Conservation (phyloP, 2,329 filamentous ascomycete genomes). For the Fusarium poae region DNA sequence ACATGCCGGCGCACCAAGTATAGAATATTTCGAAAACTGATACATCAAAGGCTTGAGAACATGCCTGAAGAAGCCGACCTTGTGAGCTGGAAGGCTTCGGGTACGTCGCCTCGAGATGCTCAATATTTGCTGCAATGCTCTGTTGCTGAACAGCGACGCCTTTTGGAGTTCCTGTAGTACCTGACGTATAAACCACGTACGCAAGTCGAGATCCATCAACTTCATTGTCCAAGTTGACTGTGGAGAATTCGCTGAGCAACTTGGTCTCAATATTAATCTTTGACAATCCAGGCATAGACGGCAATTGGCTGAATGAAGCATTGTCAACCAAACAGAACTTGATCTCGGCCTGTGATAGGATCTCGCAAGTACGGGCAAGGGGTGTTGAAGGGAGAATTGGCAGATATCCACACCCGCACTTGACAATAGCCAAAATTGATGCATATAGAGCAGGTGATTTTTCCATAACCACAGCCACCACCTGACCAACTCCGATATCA, state of each 20-base stretch:
- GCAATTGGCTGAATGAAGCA: slow-evolving; percentile 34
- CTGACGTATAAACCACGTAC: slow-evolving; percentile 87
- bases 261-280: slow-evolving; percentile 54
- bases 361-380: slow-evolving; percentile 67
- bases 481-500: slow-evolving; percentile 63
- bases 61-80: slow-evolving; percentile 81
- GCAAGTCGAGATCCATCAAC: slow-evolving; percentile 67
- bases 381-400: slow-evolving; percentile 82
- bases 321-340: slow-evolving; percentile 59
- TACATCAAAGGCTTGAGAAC: slow-evolving; percentile 87
- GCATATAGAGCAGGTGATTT: slow-evolving; percentile 81
- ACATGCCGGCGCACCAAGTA: slow-evolving; percentile 82
- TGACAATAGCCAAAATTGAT: slow-evolving; percentile 79
- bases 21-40: slow-evolving; percentile 94
- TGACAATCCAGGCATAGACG: slow-evolving; percentile 28
- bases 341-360: slow-evolving; percentile 72
- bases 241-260: slow-evolving; percentile 49
- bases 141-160: slow-evolving; percentile 82
- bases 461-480: slow-evolving; percentile 82
- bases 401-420: slow-evolving; percentile 83
- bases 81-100: slow-evolving; percentile 58
- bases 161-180: slow-evolving; percentile 84
- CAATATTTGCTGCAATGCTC: slow-evolving; percentile 83
- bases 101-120: slow-evolving; percentile 74
- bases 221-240: slow-evolving; percentile 54